Conservation (phyloP, 2,329 filamentous ascomycete species). For the Ophiostoma angusticollis region DNA sequence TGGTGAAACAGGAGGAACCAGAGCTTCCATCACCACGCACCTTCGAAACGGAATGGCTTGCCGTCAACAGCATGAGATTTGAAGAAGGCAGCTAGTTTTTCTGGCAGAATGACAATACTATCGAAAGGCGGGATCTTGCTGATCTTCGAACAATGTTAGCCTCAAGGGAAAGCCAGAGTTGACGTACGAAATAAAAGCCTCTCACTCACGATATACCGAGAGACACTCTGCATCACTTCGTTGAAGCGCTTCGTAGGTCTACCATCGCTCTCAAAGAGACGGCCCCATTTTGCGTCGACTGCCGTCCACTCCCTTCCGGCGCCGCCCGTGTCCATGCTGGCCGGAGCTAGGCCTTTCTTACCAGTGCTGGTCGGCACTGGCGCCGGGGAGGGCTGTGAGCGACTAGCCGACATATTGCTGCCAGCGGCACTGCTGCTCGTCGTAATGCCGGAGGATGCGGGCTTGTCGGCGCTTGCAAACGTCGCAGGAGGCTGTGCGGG, state of each 20-base stretch:
- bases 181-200: too few relatives aligned
- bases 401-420: too few relatives aligned
- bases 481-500: not conserved
- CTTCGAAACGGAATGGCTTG: slow-evolving; percentile 56
- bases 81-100: slow-evolving; percentile 66
- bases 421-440: too few relatives aligned
- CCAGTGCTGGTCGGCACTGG: too few relatives aligned
- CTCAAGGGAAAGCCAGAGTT: not conserved
- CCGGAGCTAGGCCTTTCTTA: too few relatives aligned
- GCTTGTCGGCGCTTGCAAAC: not conserved
- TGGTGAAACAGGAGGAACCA: too few relatives aligned
- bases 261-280: slow-evolving; percentile 55
- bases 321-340: too few relatives aligned
- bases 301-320: slow-evolving; percentile 9
- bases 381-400: too few relatives aligned
- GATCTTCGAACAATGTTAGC: slow-evolving; percentile 35
- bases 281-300: slow-evolving; percentile 44
- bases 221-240: slow-evolving; percentile 61
- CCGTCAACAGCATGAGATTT: slow-evolving; percentile 47
- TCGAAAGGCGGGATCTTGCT: slow-evolving; percentile 55
- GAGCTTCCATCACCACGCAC: slow-evolving; percentile 8
- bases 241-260: slow-evolving; percentile 54
- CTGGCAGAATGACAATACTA: slow-evolving; percentile 59
- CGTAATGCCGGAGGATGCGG: too few relatives aligned
- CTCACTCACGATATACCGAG: slow-evolving; percentile 55